Percentiles rank a stretch among this genome's conserved stretches.
phyloP scores from a whole-genome alignment of 2,329 filamentous ascomycete species.

The Sporothrix mexicana region DNA sequence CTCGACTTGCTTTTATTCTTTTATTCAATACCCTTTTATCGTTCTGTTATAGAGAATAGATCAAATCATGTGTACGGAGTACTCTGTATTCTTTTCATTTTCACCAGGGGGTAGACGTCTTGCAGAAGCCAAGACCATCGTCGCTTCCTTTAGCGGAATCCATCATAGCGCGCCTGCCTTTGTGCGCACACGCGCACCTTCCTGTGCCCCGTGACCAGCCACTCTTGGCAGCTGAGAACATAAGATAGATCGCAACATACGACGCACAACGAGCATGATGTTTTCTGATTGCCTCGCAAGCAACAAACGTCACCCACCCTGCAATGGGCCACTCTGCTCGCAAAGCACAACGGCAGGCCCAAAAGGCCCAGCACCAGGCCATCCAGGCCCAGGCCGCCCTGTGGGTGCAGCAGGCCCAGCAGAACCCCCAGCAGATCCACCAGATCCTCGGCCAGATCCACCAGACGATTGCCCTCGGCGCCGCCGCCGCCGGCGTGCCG shows the following conservation, averaged over 20 bases:
- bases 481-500: conserved; percentile 1
- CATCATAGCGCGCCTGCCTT: too few relatives aligned
- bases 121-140: too few relatives aligned
- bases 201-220: too few relatives aligned
- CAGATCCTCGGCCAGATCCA: not conserved
- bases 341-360: not conserved
- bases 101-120: too few relatives aligned
- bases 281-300: not conserved
- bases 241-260: too few relatives aligned
- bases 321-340: too few relatives aligned
- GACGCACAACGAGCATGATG: not conserved
- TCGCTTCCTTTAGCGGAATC: too few relatives aligned
- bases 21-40: not conserved
- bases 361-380: not conserved
- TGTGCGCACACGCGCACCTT: too few relatives aligned
- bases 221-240: too few relatives aligned
- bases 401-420: not conserved
- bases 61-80: too few relatives aligned
- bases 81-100: too few relatives aligned
- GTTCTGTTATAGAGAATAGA: not conserved
- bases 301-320: not conserved
- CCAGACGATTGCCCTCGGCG: not conserved
- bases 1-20: not conserved
- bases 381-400: not conserved
- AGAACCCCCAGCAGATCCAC: not conserved